A percentile compares a stretch with the other conserved stretches of the same genome.
These are phyloP conservation scores for Zygotorulaspora florentina DNA, from an alignment of 805 yeast species.

Conservation along the genomic window DNA sequence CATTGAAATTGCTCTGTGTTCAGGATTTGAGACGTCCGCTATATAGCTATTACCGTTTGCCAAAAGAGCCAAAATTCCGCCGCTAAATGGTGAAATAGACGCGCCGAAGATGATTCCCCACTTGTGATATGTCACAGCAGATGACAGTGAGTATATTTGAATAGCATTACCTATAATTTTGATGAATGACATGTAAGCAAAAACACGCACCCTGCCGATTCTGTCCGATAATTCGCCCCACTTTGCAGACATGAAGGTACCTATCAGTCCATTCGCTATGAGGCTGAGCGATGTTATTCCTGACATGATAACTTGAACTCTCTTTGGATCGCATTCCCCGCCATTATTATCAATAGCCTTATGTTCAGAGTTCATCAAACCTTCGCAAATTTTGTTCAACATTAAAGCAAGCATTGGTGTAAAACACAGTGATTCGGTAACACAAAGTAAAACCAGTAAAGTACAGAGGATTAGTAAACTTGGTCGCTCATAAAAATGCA, in stretches of 20 bases:
- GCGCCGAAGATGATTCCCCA: constrained; percentile 42
- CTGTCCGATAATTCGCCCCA: constrained; percentile 62
- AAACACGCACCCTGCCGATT: constrained; percentile 53
- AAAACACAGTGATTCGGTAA: constrained; percentile 39
- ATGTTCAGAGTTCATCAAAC: constrained; percentile 29
- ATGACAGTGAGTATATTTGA: constrained; percentile 30
- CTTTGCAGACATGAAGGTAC: constrained; percentile 54
- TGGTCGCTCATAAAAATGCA: constrained; percentile 57
- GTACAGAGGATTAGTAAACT: constrained; percentile 47
- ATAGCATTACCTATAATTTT: constrained; percentile 23
- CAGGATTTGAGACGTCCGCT: constrained; percentile 66
- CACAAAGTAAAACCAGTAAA: constrained; percentile 40
- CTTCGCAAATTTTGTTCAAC: constrained; percentile 42
- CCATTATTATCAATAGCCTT: background rate
- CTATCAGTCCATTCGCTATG: constrained; percentile 42
- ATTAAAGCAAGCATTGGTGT: constrained; percentile 38
- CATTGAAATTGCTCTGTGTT: constrained; percentile 51
- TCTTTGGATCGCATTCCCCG: constrained; percentile 36
- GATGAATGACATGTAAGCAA: constrained; percentile 35
- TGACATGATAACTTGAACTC: constrained; percentile 45
- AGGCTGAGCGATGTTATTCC: constrained; percentile 44
- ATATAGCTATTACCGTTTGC: constrained; percentile 65
- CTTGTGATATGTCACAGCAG: constrained; percentile 37
- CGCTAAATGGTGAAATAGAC: constrained; percentile 50
- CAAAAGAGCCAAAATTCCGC: constrained; percentile 54